Percentiles rank a stretch among this genome's conserved stretches.
Evolutionary conservation across 2,329 filamentous ascomycete species (phyloP).

Genomic region (Tolypocladium album): DNA sequence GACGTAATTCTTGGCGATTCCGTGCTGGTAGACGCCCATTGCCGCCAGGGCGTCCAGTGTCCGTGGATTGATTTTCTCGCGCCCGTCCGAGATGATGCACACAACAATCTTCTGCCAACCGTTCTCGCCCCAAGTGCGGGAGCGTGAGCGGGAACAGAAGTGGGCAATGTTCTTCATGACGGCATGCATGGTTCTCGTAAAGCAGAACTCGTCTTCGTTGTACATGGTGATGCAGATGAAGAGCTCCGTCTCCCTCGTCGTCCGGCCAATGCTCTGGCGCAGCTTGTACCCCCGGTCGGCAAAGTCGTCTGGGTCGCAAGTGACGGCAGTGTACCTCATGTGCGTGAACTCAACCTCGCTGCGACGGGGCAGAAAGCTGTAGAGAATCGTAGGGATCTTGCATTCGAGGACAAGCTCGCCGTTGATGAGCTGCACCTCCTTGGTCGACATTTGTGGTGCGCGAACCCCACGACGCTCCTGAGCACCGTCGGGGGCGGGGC

Average conservation of each 20-base stretch:
- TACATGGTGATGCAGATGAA: constrained; percentile 99
- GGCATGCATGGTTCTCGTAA: constrained; percentile 96
- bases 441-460: constrained; percentile 78
- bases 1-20: constrained; percentile 96
- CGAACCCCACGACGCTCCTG: constrained; percentile 83
- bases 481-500: constrained; percentile 74
- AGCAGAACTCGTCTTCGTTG: constrained; percentile 95
- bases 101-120: constrained; percentile 99
- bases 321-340: constrained; percentile 98
- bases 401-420: constrained; percentile 96
- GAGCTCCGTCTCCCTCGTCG: constrained; percentile 80
- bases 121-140: constrained; percentile 89
- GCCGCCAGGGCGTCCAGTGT: constrained; percentile 91
- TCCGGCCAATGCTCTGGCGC: constrained; percentile 78
- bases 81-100: constrained; percentile 89
- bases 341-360: constrained; percentile 96
- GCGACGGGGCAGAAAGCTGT: constrained; percentile 87
- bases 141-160: constrained; percentile 87
- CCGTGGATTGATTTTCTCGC: constrained; percentile 79
- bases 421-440: constrained; percentile 93
- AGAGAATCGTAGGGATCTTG: constrained; percentile 96
- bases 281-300: constrained; percentile 81
- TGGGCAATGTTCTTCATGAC: constrained; percentile 98
- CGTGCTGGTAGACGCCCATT: constrained; percentile 96
- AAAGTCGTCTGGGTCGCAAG: constrained; percentile 93